phyloP scores from a whole-genome alignment of 148 eudicot genomes.

The Amaranthus hypochondriacus region DNA sequence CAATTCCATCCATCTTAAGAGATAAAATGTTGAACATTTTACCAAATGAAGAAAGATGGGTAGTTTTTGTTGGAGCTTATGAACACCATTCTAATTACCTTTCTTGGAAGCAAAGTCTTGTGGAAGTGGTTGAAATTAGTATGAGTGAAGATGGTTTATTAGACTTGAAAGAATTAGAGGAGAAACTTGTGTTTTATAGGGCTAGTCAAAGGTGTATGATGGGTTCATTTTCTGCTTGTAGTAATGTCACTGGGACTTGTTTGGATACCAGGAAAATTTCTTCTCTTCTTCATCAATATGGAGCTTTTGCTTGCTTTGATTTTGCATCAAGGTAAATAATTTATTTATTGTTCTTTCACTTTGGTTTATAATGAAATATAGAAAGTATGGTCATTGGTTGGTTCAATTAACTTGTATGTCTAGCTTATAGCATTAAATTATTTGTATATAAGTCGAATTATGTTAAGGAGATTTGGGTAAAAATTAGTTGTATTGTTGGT shows the following conservation, averaged over 20 bases:
- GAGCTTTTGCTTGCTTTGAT: conserved; percentile 52
- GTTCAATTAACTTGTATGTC: no score
- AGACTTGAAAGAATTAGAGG: conserved; percentile 1
- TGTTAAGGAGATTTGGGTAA: no score
- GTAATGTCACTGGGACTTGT: conserved; percentile 33
- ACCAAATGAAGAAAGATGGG: conserved; percentile 22
- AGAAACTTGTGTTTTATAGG: conserved; percentile 6
- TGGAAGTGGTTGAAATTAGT: conserved; percentile 25
- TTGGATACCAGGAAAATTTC: conserved; percentile 41
- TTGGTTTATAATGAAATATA: no score
- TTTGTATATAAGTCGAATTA: no score
- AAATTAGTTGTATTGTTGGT: no score
- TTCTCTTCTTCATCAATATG: conserved; percentile 37
- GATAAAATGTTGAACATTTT: conserved; percentile 1
- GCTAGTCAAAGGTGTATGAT: conserved; percentile 19
- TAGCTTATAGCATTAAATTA: no score
- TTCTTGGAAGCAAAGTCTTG: conserved; percentile 27
- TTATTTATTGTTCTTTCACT: not conserved
- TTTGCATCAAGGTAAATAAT: conserved; percentile 46
- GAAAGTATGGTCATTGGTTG: no score
- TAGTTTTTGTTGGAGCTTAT: conserved; percentile 29
- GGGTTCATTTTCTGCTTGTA: conserved; percentile 35
- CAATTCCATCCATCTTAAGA: conserved; percentile 20
- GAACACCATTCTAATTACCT: conserved; percentile 31
- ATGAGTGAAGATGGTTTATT: conserved; percentile 17